Base-by-base conservation (phyloP, 768 basidiomycete species). In the Leccinum imitatum region DNA sequence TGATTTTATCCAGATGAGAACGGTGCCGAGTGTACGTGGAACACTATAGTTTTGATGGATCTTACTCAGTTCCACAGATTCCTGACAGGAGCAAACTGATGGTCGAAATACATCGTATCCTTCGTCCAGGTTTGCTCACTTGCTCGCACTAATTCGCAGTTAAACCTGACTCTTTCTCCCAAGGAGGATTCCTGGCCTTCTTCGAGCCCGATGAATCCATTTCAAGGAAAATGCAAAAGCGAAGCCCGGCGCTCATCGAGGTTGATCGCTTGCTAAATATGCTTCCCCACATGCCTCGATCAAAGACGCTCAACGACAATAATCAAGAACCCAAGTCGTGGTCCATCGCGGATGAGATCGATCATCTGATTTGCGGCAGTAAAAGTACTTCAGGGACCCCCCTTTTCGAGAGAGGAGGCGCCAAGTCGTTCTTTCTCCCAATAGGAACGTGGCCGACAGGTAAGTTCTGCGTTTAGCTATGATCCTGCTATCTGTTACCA, bases 1-100 rank as follows among this genome's bases (percentile, higher is more conserved):
- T 44, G 61, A 62, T 47, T 48, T 59, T 15, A 33, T 62, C 13
- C 61, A 62, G 25, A 62, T 62, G 61, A 39, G 61, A 25, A 55
- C 50, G 4, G 61, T 59, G 19, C 61, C 61, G 9, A 62, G 61
- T 31, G 57, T 59, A 37, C 3, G 58, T 27, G 19, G 9, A 11
- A n/a, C 17, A 23, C n/a, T 1, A 3, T 52, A n/a, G n/a, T 44
- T 46, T 25, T 14, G 30, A 46, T 23, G 14, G 35, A 21, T n/a
- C 23, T 17, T 7, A 58, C 2, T 10, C 23, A 10, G 11, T 7
- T n/a, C 25, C 33, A 33, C 35, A 57, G 56, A 37, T 57, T 41
- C 56, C 56, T 17, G 56, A 58, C 23, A 58, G 58, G 33, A 30
- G 7, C 1, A 23, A 53, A 39, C 52, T 54, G 17, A 51, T 60